Percentiles rank a stretch among this genome's conserved stretches.
phyloP scores from a whole-genome alignment of 768 basidiomycete species.

The Suillus bovinus region DNA sequence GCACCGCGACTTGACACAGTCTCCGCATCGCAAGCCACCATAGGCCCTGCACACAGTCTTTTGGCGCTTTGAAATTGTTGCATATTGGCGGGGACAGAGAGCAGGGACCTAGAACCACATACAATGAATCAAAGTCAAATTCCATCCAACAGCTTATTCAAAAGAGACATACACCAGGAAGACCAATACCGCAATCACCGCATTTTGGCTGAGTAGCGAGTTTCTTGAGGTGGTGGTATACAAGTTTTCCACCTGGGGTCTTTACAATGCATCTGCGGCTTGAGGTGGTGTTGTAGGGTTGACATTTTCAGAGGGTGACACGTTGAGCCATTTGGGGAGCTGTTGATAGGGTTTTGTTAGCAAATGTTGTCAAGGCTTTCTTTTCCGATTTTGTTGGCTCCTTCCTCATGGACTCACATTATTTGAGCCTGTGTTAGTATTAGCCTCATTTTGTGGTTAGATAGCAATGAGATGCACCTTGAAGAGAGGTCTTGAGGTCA shows the following conservation, averaged over 20 bases:
- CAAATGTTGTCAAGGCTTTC: neutral
- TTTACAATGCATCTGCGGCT: slow-evolving; percentile 94
- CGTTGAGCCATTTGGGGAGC: slow-evolving; percentile 86
- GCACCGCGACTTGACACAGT: slow-evolving; percentile 93
- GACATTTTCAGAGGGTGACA: slow-evolving; percentile 98
- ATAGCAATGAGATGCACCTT: slow-evolving; percentile 11
- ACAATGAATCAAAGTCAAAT: slow-evolving; percentile 7
- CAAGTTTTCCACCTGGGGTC: slow-evolving; percentile 97
- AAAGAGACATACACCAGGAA: slow-evolving; percentile 81
- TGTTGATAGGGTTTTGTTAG: slow-evolving; percentile 6
- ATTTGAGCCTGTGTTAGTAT: neutral
- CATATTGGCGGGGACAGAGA: slow-evolving; percentile 94
- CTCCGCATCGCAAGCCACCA: slow-evolving; percentile 95
- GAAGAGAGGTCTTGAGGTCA: slow-evolving; percentile 30
- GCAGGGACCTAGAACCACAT: slow-evolving; percentile 72
- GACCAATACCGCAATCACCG: slow-evolving; percentile 95
- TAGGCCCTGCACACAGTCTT: slow-evolving; percentile 97
- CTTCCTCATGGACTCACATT: slow-evolving; percentile 1
- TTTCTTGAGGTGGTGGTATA: slow-evolving; percentile 98
- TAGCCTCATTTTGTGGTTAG: neutral
- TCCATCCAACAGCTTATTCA: neutral
- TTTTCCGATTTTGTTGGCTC: neutral
- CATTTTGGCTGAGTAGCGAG: slow-evolving; percentile 89
- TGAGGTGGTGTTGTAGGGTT: slow-evolving; percentile 97
- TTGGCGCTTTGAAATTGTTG: slow-evolving; percentile 93